Percentiles rank a stretch among this genome's conserved stretches.
Conservation (phyloP, 2,329 filamentous ascomycete species). For the Sporothrix inflata region DNA sequence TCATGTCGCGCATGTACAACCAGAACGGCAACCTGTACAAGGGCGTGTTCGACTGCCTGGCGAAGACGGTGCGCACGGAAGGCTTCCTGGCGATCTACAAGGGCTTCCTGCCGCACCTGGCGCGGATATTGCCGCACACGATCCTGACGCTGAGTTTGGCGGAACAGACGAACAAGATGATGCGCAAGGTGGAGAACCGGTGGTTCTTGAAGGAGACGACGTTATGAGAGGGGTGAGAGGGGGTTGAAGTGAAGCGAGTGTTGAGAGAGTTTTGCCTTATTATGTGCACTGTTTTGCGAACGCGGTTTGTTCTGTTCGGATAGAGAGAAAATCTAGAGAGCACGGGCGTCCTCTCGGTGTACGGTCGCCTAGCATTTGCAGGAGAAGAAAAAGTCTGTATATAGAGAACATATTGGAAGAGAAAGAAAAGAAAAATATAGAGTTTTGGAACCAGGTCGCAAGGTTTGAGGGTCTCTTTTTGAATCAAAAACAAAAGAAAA, state of each 20-base stretch:
- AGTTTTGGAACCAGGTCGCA: not conserved
- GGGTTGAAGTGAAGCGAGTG: too few species aligned
- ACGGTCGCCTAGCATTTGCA: conserved; percentile 8
- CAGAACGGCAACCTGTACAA: conserved; percentile 97
- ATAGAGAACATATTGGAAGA: conserved; percentile 3
- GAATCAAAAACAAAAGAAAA: not conserved
- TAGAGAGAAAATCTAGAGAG: not conserved
- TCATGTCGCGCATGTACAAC: conserved; percentile 99
- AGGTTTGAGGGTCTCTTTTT: not conserved
- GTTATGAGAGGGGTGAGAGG: conserved; percentile 34
- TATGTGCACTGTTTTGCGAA: not conserved
- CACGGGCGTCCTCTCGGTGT: not conserved
- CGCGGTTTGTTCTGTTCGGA: not conserved
- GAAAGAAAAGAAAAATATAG: not conserved
- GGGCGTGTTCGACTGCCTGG: conserved; percentile 88
- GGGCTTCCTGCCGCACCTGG: conserved; percentile 92
- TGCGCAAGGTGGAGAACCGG: conserved; percentile 73
- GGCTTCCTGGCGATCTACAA: conserved; percentile 95
- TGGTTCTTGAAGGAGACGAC: conserved; percentile 51
- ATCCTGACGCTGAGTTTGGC: conserved; percentile 90
- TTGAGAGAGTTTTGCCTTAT: not conserved
- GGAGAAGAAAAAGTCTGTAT: conserved; percentile 4
- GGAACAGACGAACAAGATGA: conserved; percentile 94
- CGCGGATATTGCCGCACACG: conserved; percentile 92
- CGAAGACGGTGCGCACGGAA: conserved; percentile 88